Base-by-base conservation (phyloP, 192 early-diverging fungal species). In the Coemansia sp. region DNA sequence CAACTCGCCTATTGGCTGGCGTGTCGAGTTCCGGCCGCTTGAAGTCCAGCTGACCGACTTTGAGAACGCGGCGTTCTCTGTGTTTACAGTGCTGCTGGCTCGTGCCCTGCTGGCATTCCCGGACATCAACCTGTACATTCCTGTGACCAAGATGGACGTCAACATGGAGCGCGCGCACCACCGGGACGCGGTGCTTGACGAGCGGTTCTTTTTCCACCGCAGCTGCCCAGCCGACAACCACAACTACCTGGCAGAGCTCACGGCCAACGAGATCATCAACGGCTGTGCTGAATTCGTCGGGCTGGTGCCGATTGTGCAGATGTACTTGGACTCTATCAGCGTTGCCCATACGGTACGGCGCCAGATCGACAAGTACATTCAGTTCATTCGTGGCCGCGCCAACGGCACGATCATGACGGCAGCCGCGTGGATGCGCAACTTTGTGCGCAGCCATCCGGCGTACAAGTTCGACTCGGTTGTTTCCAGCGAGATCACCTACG, bases 1-100 rank as follows among this genome's bases (percentile, higher is more conserved):
- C 11, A 84, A 85, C 50, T 85, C 88, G 28, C 84, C 85, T 2
- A 94, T 99, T 64, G 96, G 96, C 11, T 99, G 96, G 96, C 83
- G 96, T 40, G 93, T 99, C 26, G 96, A 99, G 76, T 99, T 99
- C 80, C 82, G 96, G 31, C 89, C 90, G 34, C 91, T 96, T 85
- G 96, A 99, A 68, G 84, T 96, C 51, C 96, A 99, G 74, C 60
- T 97, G 16, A 95, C 92, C 0, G 96, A 99, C 53, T 92, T 91
- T 71, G 96, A 96, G 61, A 99, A 99, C 58, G 92, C 96, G 0
- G 96, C 96, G 14, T 95, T 90, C 67, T 81, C 93, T 2, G 84
- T 95, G 30, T 99, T 99, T 70, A 88, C 93, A 55, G 91, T 95
- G 15, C 81, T 99, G 11, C 80, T 97, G 51, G 88, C 93, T 6